Evolutionary conservation across 106 monocot genomes (phyloP), one percentile per base, ranked within the genome.

Genomic region (Allium cepa): DNA sequence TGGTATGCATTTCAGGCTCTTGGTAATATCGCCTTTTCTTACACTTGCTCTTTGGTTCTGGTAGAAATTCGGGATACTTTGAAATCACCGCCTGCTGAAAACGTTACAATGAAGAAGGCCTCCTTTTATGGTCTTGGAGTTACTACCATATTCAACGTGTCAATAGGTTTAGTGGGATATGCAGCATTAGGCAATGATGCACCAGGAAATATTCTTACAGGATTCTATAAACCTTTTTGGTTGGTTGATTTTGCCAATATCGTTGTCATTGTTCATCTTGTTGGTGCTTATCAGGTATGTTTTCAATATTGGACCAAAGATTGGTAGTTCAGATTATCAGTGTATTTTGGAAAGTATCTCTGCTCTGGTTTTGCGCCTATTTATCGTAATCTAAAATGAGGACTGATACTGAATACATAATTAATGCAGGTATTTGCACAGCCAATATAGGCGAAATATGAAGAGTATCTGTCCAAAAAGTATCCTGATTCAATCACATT

Each of bases 41-140:
- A 80, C 76, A 86, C 83, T 51, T 90, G 72, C 45, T n/a, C 90
- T 3, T 75, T 80, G 77, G 28, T 86, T 28, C 71, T 83, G 17
- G 67, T 90, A 36, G 90, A 90, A 67, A 85, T 90, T 49, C 85
- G 85, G 89, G 88, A 90, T 60, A 90, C 89, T 11, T 59, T 88
- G 11, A 85, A 79, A 69, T 77, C 88, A 56, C 69, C 79, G 12
- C 89, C 85, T 36, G 69, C 89, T 16, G 89, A 90, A 74, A 90
- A 90, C 69, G 55, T 78, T 67, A 90, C 86, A 12, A 86, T 90
- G 90, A 90, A 83, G 75, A 80, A 55, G 15, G 53, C 53, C 13
- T 12, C 53, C 0, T 15, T 55, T 55, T 55, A 55, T 55, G 53
- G 53, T 11, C 11, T 55, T 55, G 53, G 53, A 15, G 50, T 73